These are phyloP conservation scores for Musa troglodytarum DNA, from an alignment of 176 grass and related monocot species.

Conservation along the genomic window DNA sequence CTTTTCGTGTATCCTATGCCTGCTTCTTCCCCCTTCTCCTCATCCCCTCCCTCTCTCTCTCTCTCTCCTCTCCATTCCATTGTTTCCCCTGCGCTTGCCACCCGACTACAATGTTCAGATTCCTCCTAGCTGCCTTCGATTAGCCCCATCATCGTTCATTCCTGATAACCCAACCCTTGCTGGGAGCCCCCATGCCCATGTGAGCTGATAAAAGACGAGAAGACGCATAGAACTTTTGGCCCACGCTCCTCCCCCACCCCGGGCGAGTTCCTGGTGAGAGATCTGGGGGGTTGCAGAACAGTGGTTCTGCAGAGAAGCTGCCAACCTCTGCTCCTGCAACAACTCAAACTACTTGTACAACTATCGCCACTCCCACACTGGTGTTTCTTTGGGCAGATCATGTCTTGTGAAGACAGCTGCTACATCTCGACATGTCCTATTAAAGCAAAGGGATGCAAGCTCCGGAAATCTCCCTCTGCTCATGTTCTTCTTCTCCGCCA, in stretches of 20 bases:
- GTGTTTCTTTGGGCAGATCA: constrained; percentile 79
- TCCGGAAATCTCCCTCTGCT: constrained; percentile 4
- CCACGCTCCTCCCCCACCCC: background rate
- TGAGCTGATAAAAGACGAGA: background rate
- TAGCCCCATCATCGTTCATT: too few species aligned
- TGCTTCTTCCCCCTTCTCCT: too few species aligned
- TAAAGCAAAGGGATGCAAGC: background rate
- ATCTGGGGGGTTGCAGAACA: background rate
- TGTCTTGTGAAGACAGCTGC: constrained; percentile 88
- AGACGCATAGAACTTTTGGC: background rate
- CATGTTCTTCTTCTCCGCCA: constrained; percentile 23
- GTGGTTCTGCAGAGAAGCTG: constrained; percentile 16
- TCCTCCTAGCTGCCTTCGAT: too few species aligned
- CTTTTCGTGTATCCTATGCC: too few species aligned
- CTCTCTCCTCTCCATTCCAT: too few species aligned
- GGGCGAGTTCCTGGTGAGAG: background rate
- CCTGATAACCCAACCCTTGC: too few species aligned
- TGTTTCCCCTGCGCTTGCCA: too few species aligned
- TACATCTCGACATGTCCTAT: constrained; percentile 38
- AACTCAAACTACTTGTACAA: constrained; percentile 4
- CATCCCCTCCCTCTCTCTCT: too few species aligned
- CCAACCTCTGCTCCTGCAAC: constrained; percentile 20
- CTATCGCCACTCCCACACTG: constrained; percentile 22
- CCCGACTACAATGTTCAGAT: too few species aligned
- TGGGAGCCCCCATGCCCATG: background rate